Conservation (phyloP, 2,329 filamentous ascomycete species). For the Tolypocladium paradoxum region DNA sequence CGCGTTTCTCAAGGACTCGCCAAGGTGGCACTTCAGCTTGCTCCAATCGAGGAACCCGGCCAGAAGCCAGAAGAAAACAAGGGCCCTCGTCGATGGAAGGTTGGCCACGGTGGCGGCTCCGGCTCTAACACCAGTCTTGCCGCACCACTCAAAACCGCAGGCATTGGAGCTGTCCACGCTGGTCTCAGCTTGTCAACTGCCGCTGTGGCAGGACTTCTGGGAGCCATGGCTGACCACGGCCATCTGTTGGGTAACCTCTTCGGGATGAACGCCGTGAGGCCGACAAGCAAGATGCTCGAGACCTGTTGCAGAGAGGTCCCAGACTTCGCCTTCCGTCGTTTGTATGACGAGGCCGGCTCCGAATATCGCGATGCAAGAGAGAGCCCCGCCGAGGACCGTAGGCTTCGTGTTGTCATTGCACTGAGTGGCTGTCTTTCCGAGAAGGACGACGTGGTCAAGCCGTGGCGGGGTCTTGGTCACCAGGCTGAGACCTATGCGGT, state of each 20-base stretch:
- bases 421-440: constrained; percentile 73
- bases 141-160: constrained; percentile 64
- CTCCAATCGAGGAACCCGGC: constrained; percentile 17
- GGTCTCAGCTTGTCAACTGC: constrained; percentile 65
- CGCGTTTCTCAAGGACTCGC: constrained; percentile 66
- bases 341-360: constrained; percentile 37
- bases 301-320: constrained; percentile 77
- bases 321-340: constrained; percentile 77
- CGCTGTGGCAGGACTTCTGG: constrained; percentile 68
- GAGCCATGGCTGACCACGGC: constrained; percentile 67
- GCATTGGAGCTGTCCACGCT: constrained; percentile 68
- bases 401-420: constrained; percentile 72
- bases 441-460: constrained; percentile 55
- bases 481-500: constrained; percentile 73
- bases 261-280: constrained; percentile 78
- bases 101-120: constrained; percentile 35
- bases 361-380: constrained; percentile 38
- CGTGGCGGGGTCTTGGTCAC: constrained; percentile 67
- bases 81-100: constrained; percentile 59
- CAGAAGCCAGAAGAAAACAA: constrained; percentile 49
- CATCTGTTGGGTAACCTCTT: constrained; percentile 77
- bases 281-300: constrained; percentile 80
- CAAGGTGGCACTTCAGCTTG: constrained; percentile 50
- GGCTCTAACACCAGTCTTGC: constrained; percentile 59
- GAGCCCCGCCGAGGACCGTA: constrained; percentile 46